Conservation (phyloP, 78 protist genomes). For the Andalucia godoyi region DNA sequence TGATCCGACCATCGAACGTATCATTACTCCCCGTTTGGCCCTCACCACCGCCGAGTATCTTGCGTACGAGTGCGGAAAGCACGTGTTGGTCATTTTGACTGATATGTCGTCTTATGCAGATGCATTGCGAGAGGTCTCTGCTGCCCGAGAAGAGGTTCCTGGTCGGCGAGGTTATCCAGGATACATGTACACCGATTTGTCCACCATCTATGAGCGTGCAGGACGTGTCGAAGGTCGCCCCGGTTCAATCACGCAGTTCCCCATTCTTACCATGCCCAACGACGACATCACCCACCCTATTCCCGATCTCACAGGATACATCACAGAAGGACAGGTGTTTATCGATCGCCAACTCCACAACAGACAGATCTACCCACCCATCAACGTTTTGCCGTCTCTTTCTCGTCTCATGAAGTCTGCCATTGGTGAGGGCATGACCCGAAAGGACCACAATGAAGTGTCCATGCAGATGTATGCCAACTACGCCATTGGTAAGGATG, state of each 20-base stretch:
- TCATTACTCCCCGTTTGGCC: slow-evolving; percentile 98
- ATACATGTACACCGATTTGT: slow-evolving; percentile 99
- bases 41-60: slow-evolving; percentile 96
- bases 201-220: slow-evolving; percentile 99
- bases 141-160: slow-evolving; percentile 82
- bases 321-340: slow-evolving; percentile 99
- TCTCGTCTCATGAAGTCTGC: slow-evolving; percentile 99
- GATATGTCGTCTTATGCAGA: slow-evolving; percentile 99
- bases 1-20: slow-evolving; percentile 99
- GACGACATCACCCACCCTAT: slow-evolving; percentile 99
- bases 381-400: slow-evolving; percentile 98
- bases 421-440: slow-evolving; percentile 88
- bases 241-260: slow-evolving; percentile 99
- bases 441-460: slow-evolving; percentile 93
- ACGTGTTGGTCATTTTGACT: slow-evolving; percentile 97
- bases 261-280: slow-evolving; percentile 98
- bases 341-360: slow-evolving; percentile 95
- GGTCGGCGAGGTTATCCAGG: slow-evolving; percentile 99
- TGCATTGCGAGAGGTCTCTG: slow-evolving; percentile 98
- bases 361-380: slow-evolving; percentile 94
- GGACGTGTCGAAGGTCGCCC: slow-evolving; percentile 95
- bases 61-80: slow-evolving; percentile 97
- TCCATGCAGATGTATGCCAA: slow-evolving; percentile 98
- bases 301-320: slow-evolving; percentile 99
- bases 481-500: slow-evolving; percentile 98